These are phyloP conservation scores for Monotropa hypopitys DNA, from an alignment of 179 eudicot genomes.

Conservation along the genomic window DNA sequence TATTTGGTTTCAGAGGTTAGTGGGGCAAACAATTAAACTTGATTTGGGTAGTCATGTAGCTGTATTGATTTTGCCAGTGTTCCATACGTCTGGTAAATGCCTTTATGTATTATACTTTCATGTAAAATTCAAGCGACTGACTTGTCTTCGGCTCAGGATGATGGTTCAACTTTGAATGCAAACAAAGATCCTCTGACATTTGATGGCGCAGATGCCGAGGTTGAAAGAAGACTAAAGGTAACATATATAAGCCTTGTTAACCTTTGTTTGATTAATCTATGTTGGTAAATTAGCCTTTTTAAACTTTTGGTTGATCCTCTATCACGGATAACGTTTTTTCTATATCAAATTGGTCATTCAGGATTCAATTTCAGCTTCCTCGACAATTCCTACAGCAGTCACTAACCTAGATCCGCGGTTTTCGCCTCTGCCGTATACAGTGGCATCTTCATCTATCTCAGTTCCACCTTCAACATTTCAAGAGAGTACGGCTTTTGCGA, in stretches of 20 bases:
- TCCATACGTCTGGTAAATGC: neutral
- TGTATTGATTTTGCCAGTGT: neutral
- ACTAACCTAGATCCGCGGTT: constrained; percentile 51
- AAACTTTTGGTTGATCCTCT: neutral
- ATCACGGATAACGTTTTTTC: neutral
- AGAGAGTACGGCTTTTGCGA: constrained; percentile 31
- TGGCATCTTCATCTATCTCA: constrained; percentile 38
- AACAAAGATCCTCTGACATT: constrained; percentile 47
- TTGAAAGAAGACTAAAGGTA: constrained; percentile 91
- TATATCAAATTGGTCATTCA: constrained; percentile 19
- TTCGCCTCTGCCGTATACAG: constrained; percentile 31
- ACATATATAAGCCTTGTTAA: neutral
- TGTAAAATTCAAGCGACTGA: neutral
- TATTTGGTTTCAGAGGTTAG: constrained; percentile 81
- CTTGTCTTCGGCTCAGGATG: constrained; percentile 40
- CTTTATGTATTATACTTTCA: neutral
- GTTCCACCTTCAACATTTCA: constrained; percentile 41
- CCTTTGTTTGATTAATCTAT: neutral
- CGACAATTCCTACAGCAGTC: constrained; percentile 29
- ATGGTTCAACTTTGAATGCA: constrained; percentile 44
- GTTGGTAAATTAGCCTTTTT: neutral
- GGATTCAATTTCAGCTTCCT: constrained; percentile 62
- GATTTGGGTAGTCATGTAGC: neutral
- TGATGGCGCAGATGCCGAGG: constrained; percentile 83
- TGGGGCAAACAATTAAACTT: neutral